Base-by-base conservation (phyloP, 352 stramenopile species). In the Phytophthora brassicae region DNA sequence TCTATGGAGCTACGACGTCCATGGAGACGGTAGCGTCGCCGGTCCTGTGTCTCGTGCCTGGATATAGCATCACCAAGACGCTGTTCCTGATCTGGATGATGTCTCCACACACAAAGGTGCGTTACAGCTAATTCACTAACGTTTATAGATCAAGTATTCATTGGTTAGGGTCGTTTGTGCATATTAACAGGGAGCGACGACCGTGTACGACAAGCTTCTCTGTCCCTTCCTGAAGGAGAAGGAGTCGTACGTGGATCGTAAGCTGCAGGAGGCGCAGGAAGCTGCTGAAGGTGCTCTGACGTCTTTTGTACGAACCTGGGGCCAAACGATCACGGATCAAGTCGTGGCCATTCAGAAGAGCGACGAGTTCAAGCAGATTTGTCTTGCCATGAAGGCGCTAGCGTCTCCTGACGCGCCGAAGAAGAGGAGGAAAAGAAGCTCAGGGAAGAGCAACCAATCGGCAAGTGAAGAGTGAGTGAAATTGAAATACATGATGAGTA, bases 21-120 rank as follows among this genome's bases (percentile, higher is more conserved):
- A 84, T 97, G 58, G 95, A 98, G 65, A 77, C 83, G 22, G 63
- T 88, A 31, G 74, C 64, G 20, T 72, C 75, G 38, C 72, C 72
- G 19, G 58, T 90, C 45, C 52, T 85, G 31, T 68, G 62, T 26
- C 85, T 84, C 59, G 86, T 99, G 56, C 96, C 96, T 1, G 97
- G 97, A 48, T 99, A 98, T 72, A 98, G 96, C 66, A 53, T 95
- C 4, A 90, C 95, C 68, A 99, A 98, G 76, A 82, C 96, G 56
- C 84, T 96, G 19, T 97, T 99, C 64, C 84, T 99, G 46, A 79
- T 98, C 45, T 98, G 95, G 94, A 87, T 96, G 58, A 98, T 99
- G 88, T 72, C 98, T 23, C 94, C 92, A 5, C 89, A 96, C 76
- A 97, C 94, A 19, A 83, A 78, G 68, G 65, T 91, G 28, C 72